A percentile compares a stretch with the other conserved stretches of the same genome.
These are phyloP conservation scores for Solanum ossicruentum DNA, from an alignment of 257 asterid genomes.

Conservation along the genomic window DNA sequence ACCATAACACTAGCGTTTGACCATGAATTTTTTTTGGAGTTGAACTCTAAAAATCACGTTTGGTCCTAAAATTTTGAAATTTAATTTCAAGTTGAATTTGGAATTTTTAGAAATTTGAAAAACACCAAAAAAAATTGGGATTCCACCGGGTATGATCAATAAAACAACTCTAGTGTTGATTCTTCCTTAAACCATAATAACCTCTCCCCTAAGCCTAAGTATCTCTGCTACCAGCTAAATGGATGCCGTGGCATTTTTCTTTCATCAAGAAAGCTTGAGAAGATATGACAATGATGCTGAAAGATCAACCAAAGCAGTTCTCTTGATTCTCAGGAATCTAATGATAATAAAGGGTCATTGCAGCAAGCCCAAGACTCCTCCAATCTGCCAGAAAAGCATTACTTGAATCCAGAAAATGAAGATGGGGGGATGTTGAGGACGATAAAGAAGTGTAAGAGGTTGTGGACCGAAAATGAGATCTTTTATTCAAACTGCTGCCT, in stretches of 20 bases:
- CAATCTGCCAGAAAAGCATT: not conserved
- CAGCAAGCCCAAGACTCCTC: slow-evolving; percentile 11
- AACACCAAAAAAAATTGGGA: too few species aligned
- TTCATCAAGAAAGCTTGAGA: not conserved
- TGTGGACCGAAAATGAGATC: slow-evolving; percentile 24
- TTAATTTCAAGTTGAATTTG: too few species aligned
- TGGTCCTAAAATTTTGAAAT: too few species aligned
- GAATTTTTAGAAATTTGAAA: too few species aligned
- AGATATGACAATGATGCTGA: not conserved
- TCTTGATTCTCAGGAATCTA: slow-evolving; percentile 5
- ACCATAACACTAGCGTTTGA: not conserved
- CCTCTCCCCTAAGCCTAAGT: slow-evolving; percentile 61
- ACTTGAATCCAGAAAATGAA: not conserved
- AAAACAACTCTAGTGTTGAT: not conserved
- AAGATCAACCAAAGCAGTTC: not conserved
- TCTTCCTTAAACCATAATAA: slow-evolving; percentile 32
- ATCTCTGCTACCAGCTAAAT: slow-evolving; percentile 49
- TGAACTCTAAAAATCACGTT: too few species aligned
- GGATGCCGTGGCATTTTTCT: slow-evolving; percentile 22
- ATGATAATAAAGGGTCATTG: slow-evolving; percentile 14
- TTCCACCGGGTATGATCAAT: not conserved
- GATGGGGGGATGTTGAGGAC: slow-evolving; percentile 6
- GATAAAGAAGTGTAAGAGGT: slow-evolving; percentile 11
- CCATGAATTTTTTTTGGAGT: too few species aligned
- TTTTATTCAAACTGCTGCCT: slow-evolving; percentile 20